These are phyloP conservation scores for Ochromonas danica DNA, from an alignment of 108 stramenopile genomes.

Conservation along the genomic window DNA sequence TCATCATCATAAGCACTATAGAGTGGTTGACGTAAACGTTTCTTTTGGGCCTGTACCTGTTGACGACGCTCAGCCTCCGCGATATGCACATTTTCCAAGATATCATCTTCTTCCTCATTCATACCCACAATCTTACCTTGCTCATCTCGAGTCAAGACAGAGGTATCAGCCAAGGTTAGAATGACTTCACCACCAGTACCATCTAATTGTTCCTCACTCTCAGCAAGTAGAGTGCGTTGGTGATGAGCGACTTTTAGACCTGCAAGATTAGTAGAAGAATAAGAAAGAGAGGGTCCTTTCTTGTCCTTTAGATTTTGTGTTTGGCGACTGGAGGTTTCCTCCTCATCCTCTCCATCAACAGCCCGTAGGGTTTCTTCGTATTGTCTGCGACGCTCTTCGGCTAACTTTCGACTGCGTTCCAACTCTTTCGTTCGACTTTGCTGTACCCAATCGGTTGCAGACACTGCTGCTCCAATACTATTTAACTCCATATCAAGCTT, in stretches of 20 bases:
- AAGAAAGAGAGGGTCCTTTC: background rate
- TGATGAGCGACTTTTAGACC: background rate
- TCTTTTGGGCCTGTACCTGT: slow-evolving; percentile 38
- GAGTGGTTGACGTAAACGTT: slow-evolving; percentile 44
- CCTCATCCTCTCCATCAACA: background rate
- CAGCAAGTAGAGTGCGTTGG: slow-evolving; percentile 8
- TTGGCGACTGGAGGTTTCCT: too few species aligned
- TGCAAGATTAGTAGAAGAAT: background rate
- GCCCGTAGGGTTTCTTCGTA: too few species aligned
- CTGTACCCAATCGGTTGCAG: background rate
- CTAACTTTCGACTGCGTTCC: background rate
- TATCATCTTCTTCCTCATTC: slow-evolving; percentile 41
- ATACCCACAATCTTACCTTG: slow-evolving; percentile 39
- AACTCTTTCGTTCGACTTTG: background rate
- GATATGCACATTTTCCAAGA: slow-evolving; percentile 47
- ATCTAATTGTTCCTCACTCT: too few species aligned
- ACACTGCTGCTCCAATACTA: background rate
- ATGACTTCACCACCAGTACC: slow-evolving; percentile 47
- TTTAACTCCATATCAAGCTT: background rate
- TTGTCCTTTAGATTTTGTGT: background rate
- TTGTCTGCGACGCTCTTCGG: background rate
- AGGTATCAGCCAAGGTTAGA: slow-evolving; percentile 47
- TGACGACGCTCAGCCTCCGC: slow-evolving; percentile 40
- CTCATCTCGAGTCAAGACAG: slow-evolving; percentile 44
- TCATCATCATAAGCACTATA: slow-evolving; percentile 55